Conservation (phyloP, 2,329 filamentous ascomycete species). For the Apiospora kogelbergensis region DNA sequence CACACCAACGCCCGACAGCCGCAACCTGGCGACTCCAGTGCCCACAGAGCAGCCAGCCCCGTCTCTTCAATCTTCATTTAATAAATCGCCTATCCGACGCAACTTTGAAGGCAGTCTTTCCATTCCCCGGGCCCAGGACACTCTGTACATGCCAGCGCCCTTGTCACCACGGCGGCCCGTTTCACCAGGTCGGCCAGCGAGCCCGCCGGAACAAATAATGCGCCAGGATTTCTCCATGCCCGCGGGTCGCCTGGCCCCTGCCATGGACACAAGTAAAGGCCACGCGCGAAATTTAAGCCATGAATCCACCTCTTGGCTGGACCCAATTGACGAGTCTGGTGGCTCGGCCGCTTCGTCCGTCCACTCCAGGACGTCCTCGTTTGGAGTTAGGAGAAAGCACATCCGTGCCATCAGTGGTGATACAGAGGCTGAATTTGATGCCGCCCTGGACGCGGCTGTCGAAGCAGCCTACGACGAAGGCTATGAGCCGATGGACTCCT, state of each 20-base stretch:
- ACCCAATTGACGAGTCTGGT: constrained; percentile 88
- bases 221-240: constrained; percentile 36
- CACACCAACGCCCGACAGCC: constrained; percentile 5
- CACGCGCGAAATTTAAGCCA: constrained; percentile 65
- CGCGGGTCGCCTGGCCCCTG: constrained; percentile 23
- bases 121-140: constrained; percentile 52
- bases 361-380: constrained; percentile 75
- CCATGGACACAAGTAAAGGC: constrained; percentile 24
- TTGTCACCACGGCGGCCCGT: constrained; percentile 63
- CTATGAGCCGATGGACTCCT: constrained; percentile 68
- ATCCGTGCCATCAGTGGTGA: constrained; percentile 67
- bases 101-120: constrained; percentile 34
- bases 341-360: constrained; percentile 77
- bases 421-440: constrained; percentile 90
- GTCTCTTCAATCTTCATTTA: constrained; percentile 54
- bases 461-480: constrained; percentile 95
- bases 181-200: constrained; percentile 42
- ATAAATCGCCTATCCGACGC: constrained; percentile 45
- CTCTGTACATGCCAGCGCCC: constrained; percentile 67
- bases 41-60: neutral
- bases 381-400: constrained; percentile 67
- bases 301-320: constrained; percentile 88
- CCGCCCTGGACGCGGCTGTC: constrained; percentile 89
- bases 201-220: constrained; percentile 31
- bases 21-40: neutral